Conservation (phyloP, 2,329 filamentous ascomycete genomes). For the Aureobasidium lini region DNA sequence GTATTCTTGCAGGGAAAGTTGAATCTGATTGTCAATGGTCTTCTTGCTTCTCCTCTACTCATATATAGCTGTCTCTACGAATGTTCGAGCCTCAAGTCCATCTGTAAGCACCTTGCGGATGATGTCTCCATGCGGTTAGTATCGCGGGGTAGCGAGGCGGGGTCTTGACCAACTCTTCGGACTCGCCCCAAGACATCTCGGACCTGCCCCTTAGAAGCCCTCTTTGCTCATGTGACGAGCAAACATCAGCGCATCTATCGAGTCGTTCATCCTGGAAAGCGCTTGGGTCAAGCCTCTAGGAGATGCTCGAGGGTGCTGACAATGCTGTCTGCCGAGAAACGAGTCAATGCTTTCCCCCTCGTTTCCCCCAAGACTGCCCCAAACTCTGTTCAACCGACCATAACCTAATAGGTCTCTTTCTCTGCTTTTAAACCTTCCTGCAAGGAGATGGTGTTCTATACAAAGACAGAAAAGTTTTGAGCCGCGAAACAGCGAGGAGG, state of each 20-base stretch:
- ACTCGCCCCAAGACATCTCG: neutral
- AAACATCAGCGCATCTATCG: no score
- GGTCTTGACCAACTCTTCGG: neutral
- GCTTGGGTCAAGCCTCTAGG: neutral
- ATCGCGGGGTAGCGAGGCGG: slow-evolving; percentile 2
- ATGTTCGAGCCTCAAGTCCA: neutral
- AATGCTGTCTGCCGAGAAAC: neutral
- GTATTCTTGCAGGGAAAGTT: neutral
- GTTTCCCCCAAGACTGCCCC: neutral
- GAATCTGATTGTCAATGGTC: neutral
- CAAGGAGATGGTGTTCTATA: neutral
- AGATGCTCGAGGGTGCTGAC: neutral
- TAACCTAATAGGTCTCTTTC: neutral
- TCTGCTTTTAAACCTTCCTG: neutral
- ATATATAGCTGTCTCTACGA: neutral
- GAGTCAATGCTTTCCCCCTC: neutral
- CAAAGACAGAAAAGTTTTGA: neutral
- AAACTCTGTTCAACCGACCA: neutral
- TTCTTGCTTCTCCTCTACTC: neutral
- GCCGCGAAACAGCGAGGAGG: neutral
- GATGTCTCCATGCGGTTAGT: neutral
- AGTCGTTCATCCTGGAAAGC: neutral
- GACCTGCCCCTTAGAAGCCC: neutral
- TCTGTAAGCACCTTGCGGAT: neutral
- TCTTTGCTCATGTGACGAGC: neutral